These are phyloP conservation scores for Tillandsia leiboldiana DNA, from an alignment of 176 grass and related monocot genomes.

Conservation along the genomic window DNA sequence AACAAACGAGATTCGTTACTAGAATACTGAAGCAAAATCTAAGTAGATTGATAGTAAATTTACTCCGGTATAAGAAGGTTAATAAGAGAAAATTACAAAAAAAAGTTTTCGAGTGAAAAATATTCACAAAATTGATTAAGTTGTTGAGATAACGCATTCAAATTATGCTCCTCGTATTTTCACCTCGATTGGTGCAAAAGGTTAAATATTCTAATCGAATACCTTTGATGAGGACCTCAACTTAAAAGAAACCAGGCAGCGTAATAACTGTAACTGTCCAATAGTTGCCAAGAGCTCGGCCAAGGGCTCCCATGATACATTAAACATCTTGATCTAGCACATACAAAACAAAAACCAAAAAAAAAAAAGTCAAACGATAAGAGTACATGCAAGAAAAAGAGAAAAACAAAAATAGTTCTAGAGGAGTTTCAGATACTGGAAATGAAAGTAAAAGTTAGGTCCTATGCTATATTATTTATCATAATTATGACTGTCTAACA, in stretches of 20 bases:
- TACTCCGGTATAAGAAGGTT: too few species aligned
- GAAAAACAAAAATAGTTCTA: neutral
- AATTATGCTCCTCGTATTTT: neutral
- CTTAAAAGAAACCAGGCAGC: constrained; percentile 47
- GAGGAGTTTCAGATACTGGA: neutral
- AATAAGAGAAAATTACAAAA: too few species aligned
- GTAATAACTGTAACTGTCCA: constrained; percentile 65
- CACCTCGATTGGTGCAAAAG: neutral
- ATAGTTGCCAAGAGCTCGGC: constrained; percentile 50
- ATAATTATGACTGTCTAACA: neutral
- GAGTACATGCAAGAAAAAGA: too few species aligned
- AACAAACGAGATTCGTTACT: neutral
- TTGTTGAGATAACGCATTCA: neutral
- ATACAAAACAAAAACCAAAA: too few species aligned
- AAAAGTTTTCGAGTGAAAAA: too few species aligned
- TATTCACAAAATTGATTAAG: too few species aligned
- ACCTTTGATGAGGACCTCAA: constrained; percentile 54
- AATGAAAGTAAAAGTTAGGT: neutral
- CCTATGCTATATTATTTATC: neutral
- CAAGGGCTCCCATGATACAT: constrained; percentile 42
- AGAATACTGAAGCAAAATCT: neutral
- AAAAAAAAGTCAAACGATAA: too few species aligned
- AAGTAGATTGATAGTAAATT: neutral
- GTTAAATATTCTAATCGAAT: constrained; percentile 13
- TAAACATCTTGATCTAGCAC: constrained; percentile 36